phyloP scores from a whole-genome alignment of 441 rosid species.

The Pelargonium myrrhifolium region DNA sequence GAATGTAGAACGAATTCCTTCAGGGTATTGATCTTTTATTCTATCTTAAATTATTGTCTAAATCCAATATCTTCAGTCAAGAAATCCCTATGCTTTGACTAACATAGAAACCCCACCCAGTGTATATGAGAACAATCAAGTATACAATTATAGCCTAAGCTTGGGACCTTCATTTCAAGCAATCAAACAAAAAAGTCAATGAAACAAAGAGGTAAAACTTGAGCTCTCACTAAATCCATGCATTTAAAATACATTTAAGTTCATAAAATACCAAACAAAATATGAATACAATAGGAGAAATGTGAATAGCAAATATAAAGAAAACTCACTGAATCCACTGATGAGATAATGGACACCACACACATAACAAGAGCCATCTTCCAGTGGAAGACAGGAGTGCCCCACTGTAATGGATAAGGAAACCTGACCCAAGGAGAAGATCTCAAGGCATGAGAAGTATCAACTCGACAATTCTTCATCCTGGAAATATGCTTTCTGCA shows the following conservation, averaged over 20 bases:
- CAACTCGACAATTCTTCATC: slow-evolving; percentile 82
- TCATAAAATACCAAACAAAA: background rate
- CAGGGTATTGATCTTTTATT: background rate
- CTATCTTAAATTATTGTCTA: background rate
- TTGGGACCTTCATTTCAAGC: too few species aligned
- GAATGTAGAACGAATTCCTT: background rate
- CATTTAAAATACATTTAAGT: background rate
- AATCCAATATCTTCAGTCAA: background rate
- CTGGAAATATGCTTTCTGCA: slow-evolving; percentile 76
- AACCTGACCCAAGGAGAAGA: slow-evolving; percentile 92
- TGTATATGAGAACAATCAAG: background rate
- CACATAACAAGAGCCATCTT: slow-evolving; percentile 91
- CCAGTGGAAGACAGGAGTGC: slow-evolving; percentile 84
- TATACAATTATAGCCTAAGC: too few species aligned
- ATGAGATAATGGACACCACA: slow-evolving; percentile 66
- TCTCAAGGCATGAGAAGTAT: slow-evolving; percentile 73
- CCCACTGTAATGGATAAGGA: slow-evolving; percentile 98
- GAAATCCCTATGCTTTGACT: background rate
- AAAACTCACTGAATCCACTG: slow-evolving; percentile 81
- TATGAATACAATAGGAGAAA: slow-evolving; percentile 2
- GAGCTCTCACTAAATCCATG: too few species aligned
- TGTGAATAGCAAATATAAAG: slow-evolving; percentile 6
- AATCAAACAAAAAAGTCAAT: too few species aligned
- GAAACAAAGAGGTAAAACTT: too few species aligned
- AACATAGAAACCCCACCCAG: background rate